Conservation (phyloP, 2,329 filamentous ascomycete genomes). For the Chaetothyriales sp. region DNA sequence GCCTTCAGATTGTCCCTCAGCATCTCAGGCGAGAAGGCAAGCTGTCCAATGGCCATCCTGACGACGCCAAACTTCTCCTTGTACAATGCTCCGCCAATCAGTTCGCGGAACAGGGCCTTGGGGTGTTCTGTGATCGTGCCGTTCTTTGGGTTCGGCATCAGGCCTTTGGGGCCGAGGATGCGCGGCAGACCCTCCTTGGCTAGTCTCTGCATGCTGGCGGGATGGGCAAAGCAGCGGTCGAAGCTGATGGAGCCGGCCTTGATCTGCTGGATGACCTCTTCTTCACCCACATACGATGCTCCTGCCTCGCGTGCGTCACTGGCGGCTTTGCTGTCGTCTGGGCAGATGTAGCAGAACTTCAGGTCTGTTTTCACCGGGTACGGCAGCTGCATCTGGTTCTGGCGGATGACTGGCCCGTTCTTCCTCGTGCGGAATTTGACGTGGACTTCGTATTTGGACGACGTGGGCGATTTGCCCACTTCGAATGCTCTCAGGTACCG, state of each 20-base stretch:
- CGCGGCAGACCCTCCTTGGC: constrained; percentile 67
- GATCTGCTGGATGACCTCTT: constrained; percentile 68
- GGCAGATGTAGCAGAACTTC: constrained; percentile 77
- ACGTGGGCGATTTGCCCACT: constrained; percentile 61
- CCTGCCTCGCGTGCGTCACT: constrained; percentile 62
- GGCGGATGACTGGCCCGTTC: constrained; percentile 68
- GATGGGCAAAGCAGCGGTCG: constrained; percentile 76
- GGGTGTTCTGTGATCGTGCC: constrained; percentile 81
- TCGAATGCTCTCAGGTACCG: constrained; percentile 88
- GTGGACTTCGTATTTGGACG: constrained; percentile 75
- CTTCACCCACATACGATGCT: constrained; percentile 70
- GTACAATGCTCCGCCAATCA: constrained; percentile 74
- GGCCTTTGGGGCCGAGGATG: constrained; percentile 69
- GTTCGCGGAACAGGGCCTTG: constrained; percentile 56
- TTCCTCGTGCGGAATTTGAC: constrained; percentile 70
- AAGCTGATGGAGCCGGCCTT: constrained; percentile 66
- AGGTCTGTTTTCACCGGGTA: constrained; percentile 80
- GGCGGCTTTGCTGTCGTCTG: constrained; percentile 61
- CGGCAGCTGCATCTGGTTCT: constrained; percentile 69
- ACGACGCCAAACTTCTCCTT: constrained; percentile 73
- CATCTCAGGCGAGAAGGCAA: constrained; percentile 77
- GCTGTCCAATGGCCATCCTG: constrained; percentile 75
- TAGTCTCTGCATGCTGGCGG: constrained; percentile 59
- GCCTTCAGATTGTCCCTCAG: constrained; percentile 69
- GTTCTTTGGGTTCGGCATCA: constrained; percentile 83